phyloP scores from a whole-genome alignment of 352 stramenopile genomes.

The Globisporangium apiculatum region DNA sequence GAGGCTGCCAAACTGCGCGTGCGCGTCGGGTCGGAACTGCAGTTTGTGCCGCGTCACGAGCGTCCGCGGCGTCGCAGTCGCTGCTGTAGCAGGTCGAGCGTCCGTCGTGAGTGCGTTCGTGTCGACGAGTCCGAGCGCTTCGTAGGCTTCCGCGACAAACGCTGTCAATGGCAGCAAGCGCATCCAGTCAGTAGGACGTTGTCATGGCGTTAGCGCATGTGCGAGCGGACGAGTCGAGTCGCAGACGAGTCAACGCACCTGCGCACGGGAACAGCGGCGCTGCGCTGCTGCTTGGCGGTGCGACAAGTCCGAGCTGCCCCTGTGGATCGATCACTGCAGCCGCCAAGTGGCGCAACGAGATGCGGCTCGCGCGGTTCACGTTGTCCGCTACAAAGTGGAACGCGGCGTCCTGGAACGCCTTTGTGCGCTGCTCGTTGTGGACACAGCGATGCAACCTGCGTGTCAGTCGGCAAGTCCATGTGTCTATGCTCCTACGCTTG shows the following conservation, averaged over 20 bases:
- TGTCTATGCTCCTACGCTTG: too few relatives aligned
- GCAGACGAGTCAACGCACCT: constrained; percentile 16
- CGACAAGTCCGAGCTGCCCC: constrained; percentile 4
- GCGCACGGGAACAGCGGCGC: constrained; percentile 37
- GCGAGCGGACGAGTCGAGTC: too few relatives aligned
- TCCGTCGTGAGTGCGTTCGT: constrained; percentile 24
- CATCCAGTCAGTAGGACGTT: too few relatives aligned
- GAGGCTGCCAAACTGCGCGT: constrained; percentile 35
- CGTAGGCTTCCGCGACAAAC: constrained; percentile 62
- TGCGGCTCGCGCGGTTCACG: constrained; percentile 43
- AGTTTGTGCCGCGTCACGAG: constrained; percentile 27
- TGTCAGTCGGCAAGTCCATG: too few relatives aligned
- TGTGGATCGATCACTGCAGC: constrained; percentile 38
- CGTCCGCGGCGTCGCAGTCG: constrained; percentile 40
- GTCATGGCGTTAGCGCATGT: too few relatives aligned
- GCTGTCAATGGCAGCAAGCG: constrained; percentile 15
- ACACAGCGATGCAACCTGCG: too few relatives aligned
- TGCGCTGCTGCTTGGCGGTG: background rate
- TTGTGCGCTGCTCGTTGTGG: constrained; percentile 29
- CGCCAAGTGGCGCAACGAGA: constrained; percentile 51
- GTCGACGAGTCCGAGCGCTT: constrained; percentile 53
- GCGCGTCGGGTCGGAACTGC: constrained; percentile 30
- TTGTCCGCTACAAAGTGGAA: constrained; percentile 51
- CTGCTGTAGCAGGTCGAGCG: constrained; percentile 20
- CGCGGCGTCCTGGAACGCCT: constrained; percentile 52